Percentiles rank a stretch among this genome's conserved stretches.
These are phyloP conservation scores for Curvularia verruculosa DNA, from an alignment of 2,329 filamentous ascomycete species.

Conservation along the genomic window DNA sequence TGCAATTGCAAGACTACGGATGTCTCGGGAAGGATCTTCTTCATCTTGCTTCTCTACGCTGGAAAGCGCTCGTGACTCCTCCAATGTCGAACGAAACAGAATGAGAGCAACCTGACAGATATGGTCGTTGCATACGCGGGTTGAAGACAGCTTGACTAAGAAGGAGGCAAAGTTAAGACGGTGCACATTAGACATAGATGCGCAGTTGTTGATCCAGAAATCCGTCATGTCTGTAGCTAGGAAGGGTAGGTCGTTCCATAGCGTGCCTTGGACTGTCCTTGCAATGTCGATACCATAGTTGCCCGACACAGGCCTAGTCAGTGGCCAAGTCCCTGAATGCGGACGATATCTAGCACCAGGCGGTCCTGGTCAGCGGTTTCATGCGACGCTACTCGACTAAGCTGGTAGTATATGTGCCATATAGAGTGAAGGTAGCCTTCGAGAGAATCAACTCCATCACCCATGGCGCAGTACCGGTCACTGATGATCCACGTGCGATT, in stretches of 20 bases:
- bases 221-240: slow-evolving; percentile 17
- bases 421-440: slow-evolving; percentile 15
- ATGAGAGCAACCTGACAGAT: slow-evolving; percentile 13
- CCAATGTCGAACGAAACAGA: slow-evolving; percentile 11
- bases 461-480: slow-evolving; percentile 11
- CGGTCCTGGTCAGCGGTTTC: slow-evolving; percentile 15
- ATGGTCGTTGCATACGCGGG: slow-evolving; percentile 10
- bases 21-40: slow-evolving; percentile 2
- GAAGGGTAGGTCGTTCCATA: slow-evolving; percentile 20
- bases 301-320: slow-evolving; percentile 16
- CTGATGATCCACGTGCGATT: slow-evolving; percentile 12
- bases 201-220: slow-evolving; percentile 15
- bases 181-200: slow-evolving; percentile 7
- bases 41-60: slow-evolving; percentile 1
- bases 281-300: slow-evolving; percentile 19
- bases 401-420: slow-evolving; percentile 16
- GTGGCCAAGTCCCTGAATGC: slow-evolving; percentile 14
- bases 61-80: slow-evolving; percentile 2
- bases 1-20: slow-evolving; percentile 4
- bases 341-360: slow-evolving; percentile 14
- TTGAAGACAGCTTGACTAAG: slow-evolving; percentile 15
- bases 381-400: slow-evolving; percentile 4
- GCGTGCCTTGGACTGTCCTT: slow-evolving; percentile 16
- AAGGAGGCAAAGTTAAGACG: slow-evolving; percentile 17
- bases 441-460: slow-evolving; percentile 15